Evolutionary conservation across 2,329 filamentous ascomycete genomes (phyloP).

Genomic region (Ambrosiella xylebori): DNA sequence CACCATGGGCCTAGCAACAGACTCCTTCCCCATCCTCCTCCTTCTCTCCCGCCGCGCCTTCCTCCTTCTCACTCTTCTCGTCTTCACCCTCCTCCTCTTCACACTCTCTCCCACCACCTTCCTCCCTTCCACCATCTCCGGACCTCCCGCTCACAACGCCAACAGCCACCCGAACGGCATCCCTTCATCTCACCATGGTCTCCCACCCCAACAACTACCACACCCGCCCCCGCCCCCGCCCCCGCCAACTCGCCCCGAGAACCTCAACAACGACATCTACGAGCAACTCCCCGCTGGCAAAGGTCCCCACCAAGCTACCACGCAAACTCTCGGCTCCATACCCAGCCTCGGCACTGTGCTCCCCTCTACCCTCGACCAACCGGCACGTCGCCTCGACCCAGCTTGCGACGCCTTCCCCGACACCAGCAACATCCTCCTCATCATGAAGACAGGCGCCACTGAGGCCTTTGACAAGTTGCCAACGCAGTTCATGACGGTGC

Average conservation of each 20-base stretch:
- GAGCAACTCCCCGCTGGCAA: not conserved
- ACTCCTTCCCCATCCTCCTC: not conserved
- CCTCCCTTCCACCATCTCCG: not conserved
- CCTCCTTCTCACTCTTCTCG: constrained; percentile 6
- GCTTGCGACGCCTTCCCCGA: constrained; percentile 26
- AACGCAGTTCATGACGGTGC: constrained; percentile 35
- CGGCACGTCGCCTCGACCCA: constrained; percentile 16
- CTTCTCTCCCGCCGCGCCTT: constrained; percentile 11
- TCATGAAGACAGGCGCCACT: constrained; percentile 42
- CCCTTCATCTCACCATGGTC: not conserved
- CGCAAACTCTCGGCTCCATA: not conserved
- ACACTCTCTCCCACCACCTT: constrained; percentile 8
- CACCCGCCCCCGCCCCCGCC: not conserved
- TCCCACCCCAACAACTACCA: constrained; percentile 5
- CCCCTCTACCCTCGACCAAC: constrained; percentile 11
- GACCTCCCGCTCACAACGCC: not conserved
- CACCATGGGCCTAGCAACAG: constrained; percentile 7
- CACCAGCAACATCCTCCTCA: constrained; percentile 29
- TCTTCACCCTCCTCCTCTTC: constrained; percentile 11
- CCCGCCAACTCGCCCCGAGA: constrained; percentile 1
- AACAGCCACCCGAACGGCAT: not conserved
- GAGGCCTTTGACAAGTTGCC: constrained; percentile 35
- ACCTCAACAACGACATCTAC: not conserved
- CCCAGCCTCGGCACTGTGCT: constrained; percentile 4
- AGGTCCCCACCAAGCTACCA: not conserved